A percentile compares a stretch with the other conserved stretches of the same genome.
Evolutionary conservation across 31 red algal genomes (phyloP).

Genomic region (Pterothamnion heteromorphum): DNA sequence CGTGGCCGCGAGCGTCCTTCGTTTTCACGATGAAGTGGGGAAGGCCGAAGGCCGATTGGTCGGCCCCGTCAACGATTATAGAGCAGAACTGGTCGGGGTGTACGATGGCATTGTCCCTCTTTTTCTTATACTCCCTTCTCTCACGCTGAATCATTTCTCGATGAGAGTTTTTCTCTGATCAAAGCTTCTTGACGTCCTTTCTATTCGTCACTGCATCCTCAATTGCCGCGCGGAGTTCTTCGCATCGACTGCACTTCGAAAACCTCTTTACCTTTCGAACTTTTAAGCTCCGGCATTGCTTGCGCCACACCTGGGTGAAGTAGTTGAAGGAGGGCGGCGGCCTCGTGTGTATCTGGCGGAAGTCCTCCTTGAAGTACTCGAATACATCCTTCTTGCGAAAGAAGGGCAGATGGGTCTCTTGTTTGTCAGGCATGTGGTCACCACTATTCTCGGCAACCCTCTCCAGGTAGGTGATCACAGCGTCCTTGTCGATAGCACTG

Average conservation of each 20-base stretch:
- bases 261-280: not conserved
- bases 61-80: constrained; percentile 29
- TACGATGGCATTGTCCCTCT: not conserved
- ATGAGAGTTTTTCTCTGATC: not conserved
- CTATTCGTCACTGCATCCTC: not conserved
- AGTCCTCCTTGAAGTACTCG: not conserved
- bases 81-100: not conserved
- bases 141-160: not conserved
- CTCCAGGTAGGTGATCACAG: not conserved
- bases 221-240: not conserved
- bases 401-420: not conserved
- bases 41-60: not conserved
- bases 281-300: not conserved
- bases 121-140: not conserved
- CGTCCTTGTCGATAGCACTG: not conserved
- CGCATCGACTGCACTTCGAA: not conserved
- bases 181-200: not conserved
- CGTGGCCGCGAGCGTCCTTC: not conserved
- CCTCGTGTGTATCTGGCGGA: not conserved
- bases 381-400: not conserved
- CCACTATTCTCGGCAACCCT: not conserved
- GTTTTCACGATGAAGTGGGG: not conserved
- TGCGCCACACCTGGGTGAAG: not conserved
- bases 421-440: not conserved
- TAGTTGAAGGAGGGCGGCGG: not conserved